Evolutionary conservation across 2,329 filamentous ascomycete genomes (phyloP).

Genomic region (Alternaria sp.): DNA sequence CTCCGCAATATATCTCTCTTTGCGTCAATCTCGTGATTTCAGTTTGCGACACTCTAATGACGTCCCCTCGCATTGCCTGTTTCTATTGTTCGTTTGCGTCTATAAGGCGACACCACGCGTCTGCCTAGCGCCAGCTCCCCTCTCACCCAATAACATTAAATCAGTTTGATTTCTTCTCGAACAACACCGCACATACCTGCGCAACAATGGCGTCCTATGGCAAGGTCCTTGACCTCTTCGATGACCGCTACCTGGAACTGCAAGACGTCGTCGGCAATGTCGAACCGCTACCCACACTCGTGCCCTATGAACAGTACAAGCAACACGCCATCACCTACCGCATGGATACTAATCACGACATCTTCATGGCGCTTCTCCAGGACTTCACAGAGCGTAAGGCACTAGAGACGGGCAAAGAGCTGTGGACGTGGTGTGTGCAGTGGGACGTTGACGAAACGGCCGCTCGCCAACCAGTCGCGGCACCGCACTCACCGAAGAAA

Average conservation of each 20-base stretch:
- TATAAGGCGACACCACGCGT: slow-evolving; percentile 8
- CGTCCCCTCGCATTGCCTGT: slow-evolving; percentile 9
- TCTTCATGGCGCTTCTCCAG: slow-evolving; percentile 41
- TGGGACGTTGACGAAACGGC: slow-evolving; percentile 36
- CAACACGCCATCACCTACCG: slow-evolving; percentile 38
- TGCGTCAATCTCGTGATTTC: slow-evolving; percentile 1
- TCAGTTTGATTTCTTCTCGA: background rate
- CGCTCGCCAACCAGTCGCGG: slow-evolving; percentile 2
- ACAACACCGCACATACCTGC: background rate
- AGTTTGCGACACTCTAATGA: slow-evolving; percentile 8
- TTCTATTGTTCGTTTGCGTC: slow-evolving; percentile 19
- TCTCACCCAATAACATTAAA: slow-evolving; percentile 6
- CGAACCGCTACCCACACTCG: slow-evolving; percentile 41
- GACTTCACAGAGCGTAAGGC: slow-evolving; percentile 40
- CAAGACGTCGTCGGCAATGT: slow-evolving; percentile 46
- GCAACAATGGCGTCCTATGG: slow-evolving; percentile 40
- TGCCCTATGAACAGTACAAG: slow-evolving; percentile 43
- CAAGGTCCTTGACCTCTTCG: slow-evolving; percentile 43
- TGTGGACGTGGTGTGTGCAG: slow-evolving; percentile 48
- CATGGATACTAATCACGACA: slow-evolving; percentile 37
- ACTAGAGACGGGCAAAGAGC: slow-evolving; percentile 30
- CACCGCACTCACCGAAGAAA: slow-evolving; percentile 34
- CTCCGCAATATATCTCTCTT: background rate
- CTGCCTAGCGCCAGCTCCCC: slow-evolving; percentile 13
- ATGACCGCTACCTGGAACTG: slow-evolving; percentile 42